phyloP scores from a whole-genome alignment of 2,329 filamentous ascomycete genomes.

The Rutstroemia sp. region DNA sequence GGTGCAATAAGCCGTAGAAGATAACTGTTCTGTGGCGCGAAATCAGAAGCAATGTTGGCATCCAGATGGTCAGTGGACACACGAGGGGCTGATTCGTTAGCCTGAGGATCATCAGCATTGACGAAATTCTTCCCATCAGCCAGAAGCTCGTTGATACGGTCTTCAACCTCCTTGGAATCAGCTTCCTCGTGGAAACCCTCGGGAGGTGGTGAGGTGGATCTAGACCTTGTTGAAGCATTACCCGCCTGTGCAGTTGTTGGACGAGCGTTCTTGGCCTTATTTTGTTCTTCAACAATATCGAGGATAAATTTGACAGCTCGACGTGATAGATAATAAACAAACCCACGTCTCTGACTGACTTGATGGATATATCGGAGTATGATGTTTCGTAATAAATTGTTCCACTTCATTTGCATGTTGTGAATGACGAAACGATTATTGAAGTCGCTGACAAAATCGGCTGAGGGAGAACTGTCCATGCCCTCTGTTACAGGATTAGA shows the following conservation, averaged over 20 bases:
- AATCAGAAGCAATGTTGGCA: conserved; percentile 77
- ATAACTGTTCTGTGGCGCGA: conserved; percentile 86
- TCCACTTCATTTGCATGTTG: conserved; percentile 97
- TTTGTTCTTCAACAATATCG: conserved; percentile 93
- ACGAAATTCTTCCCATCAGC: conserved; percentile 80
- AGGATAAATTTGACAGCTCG: conserved; percentile 96
- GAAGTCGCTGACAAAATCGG: conserved; percentile 89
- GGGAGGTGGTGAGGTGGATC: conserved; percentile 19
- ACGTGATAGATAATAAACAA: conserved; percentile 95
- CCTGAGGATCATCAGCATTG: conserved; percentile 50
- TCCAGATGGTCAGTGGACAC: conserved; percentile 54
- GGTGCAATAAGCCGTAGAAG: conserved; percentile 92
- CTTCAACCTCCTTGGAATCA: conserved; percentile 61
- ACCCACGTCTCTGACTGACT: conserved; percentile 89
- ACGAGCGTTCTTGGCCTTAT: conserved; percentile 42
- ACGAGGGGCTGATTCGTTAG: conserved; percentile 29
- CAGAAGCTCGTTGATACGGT: conserved; percentile 78
- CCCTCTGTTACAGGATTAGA: conserved; percentile 39
- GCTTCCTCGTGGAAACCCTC: conserved; percentile 11
- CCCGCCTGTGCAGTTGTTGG: conserved; percentile 28
- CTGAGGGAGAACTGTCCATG: conserved; percentile 56
- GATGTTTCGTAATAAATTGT: conserved; percentile 90
- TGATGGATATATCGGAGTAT: conserved; percentile 96
- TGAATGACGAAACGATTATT: conserved; percentile 98
- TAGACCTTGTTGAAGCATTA: conserved; percentile 14